phyloP scores from a whole-genome alignment of 2,329 filamentous ascomycete species.

The Leptodontidium sp. region DNA sequence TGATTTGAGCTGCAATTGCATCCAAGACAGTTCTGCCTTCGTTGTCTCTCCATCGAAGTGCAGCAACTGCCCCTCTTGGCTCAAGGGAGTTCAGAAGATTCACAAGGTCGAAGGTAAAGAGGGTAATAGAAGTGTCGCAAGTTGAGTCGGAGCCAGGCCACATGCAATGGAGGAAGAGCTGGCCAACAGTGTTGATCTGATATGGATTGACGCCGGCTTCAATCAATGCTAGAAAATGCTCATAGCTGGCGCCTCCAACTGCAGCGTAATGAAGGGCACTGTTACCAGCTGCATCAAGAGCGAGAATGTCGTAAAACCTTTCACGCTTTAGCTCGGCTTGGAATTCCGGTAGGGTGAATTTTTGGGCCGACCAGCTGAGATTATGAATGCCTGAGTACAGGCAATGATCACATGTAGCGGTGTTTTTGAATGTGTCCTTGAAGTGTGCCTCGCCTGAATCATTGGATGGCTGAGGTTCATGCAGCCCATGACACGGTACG shows the following conservation, averaged over 20 bases:
- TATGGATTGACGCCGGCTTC: slow-evolving; percentile 19
- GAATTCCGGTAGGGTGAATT: slow-evolving; percentile 32
- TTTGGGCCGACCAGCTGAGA: slow-evolving; percentile 30
- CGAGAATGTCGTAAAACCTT: neutral
- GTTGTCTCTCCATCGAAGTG: slow-evolving; percentile 26
- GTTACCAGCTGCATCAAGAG: slow-evolving; percentile 20
- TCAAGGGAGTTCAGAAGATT: slow-evolving; percentile 17
- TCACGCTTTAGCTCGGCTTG: slow-evolving; percentile 23
- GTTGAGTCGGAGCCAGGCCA: neutral
- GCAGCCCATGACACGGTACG: slow-evolving; percentile 28
- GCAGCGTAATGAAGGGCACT: slow-evolving; percentile 27
- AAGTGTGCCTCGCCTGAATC: neutral
- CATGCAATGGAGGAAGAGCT: slow-evolving; percentile 26
- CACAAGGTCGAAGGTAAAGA: slow-evolving; percentile 3
- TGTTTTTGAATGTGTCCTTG: slow-evolving; percentile 16
- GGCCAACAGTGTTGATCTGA: slow-evolving; percentile 22
- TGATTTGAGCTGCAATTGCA: slow-evolving; percentile 12
- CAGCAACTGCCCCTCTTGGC: neutral
- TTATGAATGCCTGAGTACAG: slow-evolving; percentile 34
- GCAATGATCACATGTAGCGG: slow-evolving; percentile 28
- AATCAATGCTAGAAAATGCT: slow-evolving; percentile 12
- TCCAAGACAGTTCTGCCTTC: slow-evolving; percentile 21
- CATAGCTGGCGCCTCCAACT: slow-evolving; percentile 20
- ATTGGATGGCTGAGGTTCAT: slow-evolving; percentile 24
- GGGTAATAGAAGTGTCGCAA: neutral